Base-by-base conservation (phyloP, 2,329 filamentous ascomycete genomes). In the Fusarium coffeatum region DNA sequence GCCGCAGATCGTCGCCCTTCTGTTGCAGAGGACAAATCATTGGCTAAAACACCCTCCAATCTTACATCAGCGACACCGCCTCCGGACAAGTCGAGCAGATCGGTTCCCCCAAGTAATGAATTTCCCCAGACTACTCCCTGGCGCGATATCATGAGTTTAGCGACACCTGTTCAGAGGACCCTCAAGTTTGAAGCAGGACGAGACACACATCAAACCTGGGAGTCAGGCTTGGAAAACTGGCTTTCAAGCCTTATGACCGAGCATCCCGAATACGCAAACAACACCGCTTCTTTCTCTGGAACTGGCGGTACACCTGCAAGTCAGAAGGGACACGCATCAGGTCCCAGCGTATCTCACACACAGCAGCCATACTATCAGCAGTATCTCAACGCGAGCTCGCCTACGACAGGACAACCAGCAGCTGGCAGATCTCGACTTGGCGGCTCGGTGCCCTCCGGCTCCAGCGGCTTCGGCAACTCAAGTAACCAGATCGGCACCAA, bases 81-180 rank as follows among this genome's bases (percentile, higher is more conserved):
- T 20, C 78, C 78, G 15, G 78, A 82, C 41, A 69, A 67, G 41
- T 66, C 74, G 34, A 59, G 60, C 37, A 61, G 68, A 41, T 56
- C 68, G 28, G 54, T 66, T 9, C 54, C 67, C n/a, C 47, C 59
- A 2, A 57, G 64, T 3, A 57, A 60, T 18, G 66, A 64, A 20
- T 59, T 64, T 46, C 68, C 75, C 13, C 74, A 75, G 48, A 81
- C 87, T 40, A 84, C 87, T 68, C 83, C 86, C 3, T 94, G 97
- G 80, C 88, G 90, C 53, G 92, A 97, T 61, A 97, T 98, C 65
- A 85, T 93, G 73, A 88, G 87, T 11, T 84, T 96, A 51, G 84
- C 87, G 18, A 88, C 87, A 3, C 79, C 89, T 0, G 79, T 85
- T 16, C 90, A 96, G 70, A 89, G 94, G 22, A 92, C 96, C 64